A percentile compares a stretch with the other conserved stretches of the same genome.
Evolutionary conservation across 768 basidiomycete genomes (phyloP).

Genomic region (Rhodosporidiobolus odoratus): DNA sequence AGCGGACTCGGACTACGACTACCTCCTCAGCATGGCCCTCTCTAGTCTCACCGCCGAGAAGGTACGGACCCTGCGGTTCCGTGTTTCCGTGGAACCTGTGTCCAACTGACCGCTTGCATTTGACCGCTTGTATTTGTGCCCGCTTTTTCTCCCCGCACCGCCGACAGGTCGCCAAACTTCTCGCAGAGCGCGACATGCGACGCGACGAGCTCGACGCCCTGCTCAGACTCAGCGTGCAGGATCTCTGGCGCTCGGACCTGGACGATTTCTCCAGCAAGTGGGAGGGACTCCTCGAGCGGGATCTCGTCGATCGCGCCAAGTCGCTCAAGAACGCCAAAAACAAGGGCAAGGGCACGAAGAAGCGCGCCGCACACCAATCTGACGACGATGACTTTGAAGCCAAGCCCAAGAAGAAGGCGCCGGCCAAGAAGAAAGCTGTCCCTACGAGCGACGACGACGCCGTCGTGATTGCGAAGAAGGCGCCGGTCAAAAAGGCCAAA

Average conservation of each 20-base stretch:
- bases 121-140: no score
- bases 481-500: constrained; percentile 15
- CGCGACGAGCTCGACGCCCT: constrained; percentile 72
- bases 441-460: constrained; percentile 51
- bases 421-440: constrained; percentile 43
- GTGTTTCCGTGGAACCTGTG: no score
- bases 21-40: constrained; percentile 89
- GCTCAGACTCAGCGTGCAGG: constrained; percentile 68
- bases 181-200: constrained; percentile 71
- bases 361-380: constrained; percentile 18
- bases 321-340: constrained; percentile 22
- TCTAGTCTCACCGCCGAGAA: constrained; percentile 91
- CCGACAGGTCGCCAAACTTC: constrained; percentile 76
- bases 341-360: constrained; percentile 24
- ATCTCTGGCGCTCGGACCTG: constrained; percentile 85
- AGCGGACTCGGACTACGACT: constrained; percentile 71
- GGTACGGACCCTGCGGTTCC: constrained; percentile 51
- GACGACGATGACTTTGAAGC: constrained; percentile 30
- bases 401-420: constrained; percentile 43
- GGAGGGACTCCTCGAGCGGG: constrained; percentile 46
- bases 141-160: neutral
- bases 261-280: constrained; percentile 76
- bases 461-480: neutral
- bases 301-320: constrained; percentile 10
- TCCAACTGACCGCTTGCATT: no score